Evolutionary conservation across 2,329 filamentous ascomycete species (phyloP), one percentile per base, ranked within the genome.

Genomic region (Monilinia polystroma): DNA sequence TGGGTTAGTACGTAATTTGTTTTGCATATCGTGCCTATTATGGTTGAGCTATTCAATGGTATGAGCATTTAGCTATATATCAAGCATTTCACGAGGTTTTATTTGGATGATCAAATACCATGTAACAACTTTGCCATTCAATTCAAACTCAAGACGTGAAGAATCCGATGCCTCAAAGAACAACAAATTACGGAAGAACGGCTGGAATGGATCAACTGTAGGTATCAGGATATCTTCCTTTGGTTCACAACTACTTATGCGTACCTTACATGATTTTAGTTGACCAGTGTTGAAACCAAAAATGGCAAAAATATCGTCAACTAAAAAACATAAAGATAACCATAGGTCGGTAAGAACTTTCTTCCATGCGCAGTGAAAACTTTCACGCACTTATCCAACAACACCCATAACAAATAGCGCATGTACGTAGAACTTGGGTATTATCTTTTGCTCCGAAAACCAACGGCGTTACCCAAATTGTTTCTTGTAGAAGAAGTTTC

Each of bases 251-350:
- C 20, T 26, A 29, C 29, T 23, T 23, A n/a, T 8, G 45, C 20
- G 29, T 14, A 14, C 23, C 29, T 55, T 38, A 23, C n/a, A 43
- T 35, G 10, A n/a, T 20, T 18, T 23, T 26, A 23, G 14, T 3
- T 35, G 23, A 35, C 26, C 49, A 49, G 43, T 14, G 16, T 49
- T 18, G 14, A 1, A 38, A 51, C 1, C 4, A 60, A 52, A 11
- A 20, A 1, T 1, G 1, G 29, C 10, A 2, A 14, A 6, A 23
- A 18, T 11, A 4, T 11, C 4, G 16, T 16, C 2, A 38, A 3
- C 32, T 35, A 35, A 26, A 5, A 38, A 38, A 5, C 1, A 3
- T 38, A 8, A 4, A 1, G 3, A 18, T 0, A 26, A 16, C 2
- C 10, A 2, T 32, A 60, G 4, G 32, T n/a, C 18, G n/a, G 10